phyloP scores from a whole-genome alignment of 148 eudicot species.

The Fagopyrum homotropicum region DNA sequence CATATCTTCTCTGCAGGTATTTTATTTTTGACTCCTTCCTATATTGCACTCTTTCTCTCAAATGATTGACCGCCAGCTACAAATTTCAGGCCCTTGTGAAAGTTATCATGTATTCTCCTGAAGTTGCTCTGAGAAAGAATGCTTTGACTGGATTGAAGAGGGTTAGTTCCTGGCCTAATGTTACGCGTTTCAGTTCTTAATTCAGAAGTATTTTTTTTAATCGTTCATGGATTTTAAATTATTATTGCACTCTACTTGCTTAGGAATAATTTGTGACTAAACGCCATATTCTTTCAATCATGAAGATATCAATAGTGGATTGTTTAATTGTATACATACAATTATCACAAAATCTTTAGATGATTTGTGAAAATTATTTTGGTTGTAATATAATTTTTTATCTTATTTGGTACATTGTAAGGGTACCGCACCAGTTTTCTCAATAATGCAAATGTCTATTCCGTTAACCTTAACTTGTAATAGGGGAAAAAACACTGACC shows the following conservation, averaged over 20 bases:
- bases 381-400: too few relatives aligned
- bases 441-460: neutral
- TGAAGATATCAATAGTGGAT: too few relatives aligned
- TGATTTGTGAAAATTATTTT: too few relatives aligned
- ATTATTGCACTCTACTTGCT: too few relatives aligned
- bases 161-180: constrained; percentile 31
- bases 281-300: too few relatives aligned
- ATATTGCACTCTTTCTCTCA: constrained; percentile 10
- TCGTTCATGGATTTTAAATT: too few relatives aligned
- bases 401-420: neutral
- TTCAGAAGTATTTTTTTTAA: neutral
- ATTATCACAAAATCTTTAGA: too few relatives aligned
- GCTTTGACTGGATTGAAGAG: constrained; percentile 68
- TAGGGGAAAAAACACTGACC: constrained; percentile 13
- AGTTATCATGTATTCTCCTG: constrained; percentile 73
- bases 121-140: constrained; percentile 50
- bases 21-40: constrained; percentile 11
- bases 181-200: neutral
- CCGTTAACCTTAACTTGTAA: neutral
- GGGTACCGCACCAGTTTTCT: too few relatives aligned
- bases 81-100: constrained; percentile 55
- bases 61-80: constrained; percentile 12
- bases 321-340: too few relatives aligned
- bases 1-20: constrained; percentile 71
- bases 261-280: too few relatives aligned